Evolutionary conservation across 2,329 filamentous ascomycete genomes (phyloP), one percentile per base, ranked within the genome.

Genomic region (Lachnellula occidentalis): DNA sequence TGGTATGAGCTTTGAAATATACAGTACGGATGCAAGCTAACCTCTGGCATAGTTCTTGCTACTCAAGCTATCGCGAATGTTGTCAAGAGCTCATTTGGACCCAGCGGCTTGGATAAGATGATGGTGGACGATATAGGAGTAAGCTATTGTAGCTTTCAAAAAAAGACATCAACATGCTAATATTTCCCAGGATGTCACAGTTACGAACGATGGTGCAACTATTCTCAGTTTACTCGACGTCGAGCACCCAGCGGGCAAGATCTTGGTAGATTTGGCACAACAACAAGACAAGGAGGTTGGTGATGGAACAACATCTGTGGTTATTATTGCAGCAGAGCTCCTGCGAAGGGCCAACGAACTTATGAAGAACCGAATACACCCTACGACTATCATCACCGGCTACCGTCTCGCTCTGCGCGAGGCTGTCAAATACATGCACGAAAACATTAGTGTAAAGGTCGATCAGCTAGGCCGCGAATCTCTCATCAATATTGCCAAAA

Each of bases 71-170:
- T 99, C 69, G 88, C 94, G 67, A 99, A 97, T 84, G 92, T 99
- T 57, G 91, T 99, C 73, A 97, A 96, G 79, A 96, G 90, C 74
- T 99, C 94, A 15, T 99, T 99, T 71, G 94, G 94, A 53, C 94
- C 94, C 50, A 96, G 90, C 59, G 94, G 94, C 48, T 82, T 99
- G 63, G 94, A 99, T 73, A 99, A 99, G 83, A 99, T 99, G 94
- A 97, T 99, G 94, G 94, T 99, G 67, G 94, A 99, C 76, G 94
- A 99, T 72, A 97, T 99, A 72, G 94, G 94, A 70, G 87, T 90
- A 82, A 66, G 85, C 67, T 54, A 54, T 22, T 45, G 48, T 47
- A 24, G 37, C 55, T 37, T 41, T 46, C 43, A 34, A 22, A 48
- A 52, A 48, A 43, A 22, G 27, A n/a, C 34, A 45, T 9, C 15